Evolutionary conservation across 768 basidiomycete genomes (phyloP).

Genomic region (Tulasnella sp.): DNA sequence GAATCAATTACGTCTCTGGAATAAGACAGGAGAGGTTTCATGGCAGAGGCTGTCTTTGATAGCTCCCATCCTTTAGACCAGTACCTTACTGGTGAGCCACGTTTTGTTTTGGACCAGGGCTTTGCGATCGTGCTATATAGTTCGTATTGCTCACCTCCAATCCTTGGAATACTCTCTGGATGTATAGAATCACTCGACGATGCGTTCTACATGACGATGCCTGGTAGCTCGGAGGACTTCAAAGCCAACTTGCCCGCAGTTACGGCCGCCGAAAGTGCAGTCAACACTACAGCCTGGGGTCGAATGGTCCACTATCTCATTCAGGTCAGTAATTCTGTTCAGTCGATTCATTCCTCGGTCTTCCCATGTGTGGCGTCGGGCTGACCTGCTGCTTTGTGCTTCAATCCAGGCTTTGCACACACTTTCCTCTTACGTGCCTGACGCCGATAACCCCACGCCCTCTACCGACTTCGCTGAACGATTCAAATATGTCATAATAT

Average conservation of each 20-base stretch:
- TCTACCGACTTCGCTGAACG: constrained; percentile 53
- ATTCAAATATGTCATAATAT: constrained; percentile 78
- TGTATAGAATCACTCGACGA: constrained; percentile 11
- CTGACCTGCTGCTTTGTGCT: neutral
- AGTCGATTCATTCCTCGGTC: no score
- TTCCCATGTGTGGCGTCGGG: no score
- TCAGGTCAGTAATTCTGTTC: neutral
- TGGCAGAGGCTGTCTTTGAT: constrained; percentile 15
- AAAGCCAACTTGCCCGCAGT: neutral
- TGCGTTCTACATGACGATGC: constrained; percentile 8
- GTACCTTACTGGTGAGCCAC: constrained; percentile 1
- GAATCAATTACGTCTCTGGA: no score
- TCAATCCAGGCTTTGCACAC: neutral
- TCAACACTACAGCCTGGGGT: neutral
- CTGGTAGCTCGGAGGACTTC: constrained; percentile 8
- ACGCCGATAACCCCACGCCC: neutral
- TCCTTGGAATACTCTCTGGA: neutral
- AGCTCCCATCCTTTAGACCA: neutral
- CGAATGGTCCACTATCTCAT: neutral
- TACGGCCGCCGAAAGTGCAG: neutral
- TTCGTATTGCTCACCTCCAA: no score
- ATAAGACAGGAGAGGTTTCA: neutral
- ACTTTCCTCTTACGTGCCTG: constrained; percentile 3
- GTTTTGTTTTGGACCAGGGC: no score
- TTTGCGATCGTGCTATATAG: no score